These are phyloP conservation scores for Aspergillus ostianus DNA, from an alignment of 495 filamentous ascomycete genomes.

Conservation along the genomic window DNA sequence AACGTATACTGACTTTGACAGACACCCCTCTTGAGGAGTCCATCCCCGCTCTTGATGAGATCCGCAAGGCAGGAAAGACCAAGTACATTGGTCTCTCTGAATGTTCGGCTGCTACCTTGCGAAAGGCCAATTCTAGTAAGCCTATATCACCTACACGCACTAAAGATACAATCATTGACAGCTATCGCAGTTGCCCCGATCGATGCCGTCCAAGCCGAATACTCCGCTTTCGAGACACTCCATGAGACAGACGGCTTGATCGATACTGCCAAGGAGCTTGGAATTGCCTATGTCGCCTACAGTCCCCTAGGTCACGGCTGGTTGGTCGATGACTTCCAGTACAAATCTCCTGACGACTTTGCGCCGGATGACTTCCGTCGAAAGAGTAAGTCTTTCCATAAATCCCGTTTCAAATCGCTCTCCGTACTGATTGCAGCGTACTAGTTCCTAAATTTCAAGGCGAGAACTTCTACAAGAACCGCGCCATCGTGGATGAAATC, in stretches of 20 bases:
- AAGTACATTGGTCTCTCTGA: slow-evolving; percentile 49
- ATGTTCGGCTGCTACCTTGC: slow-evolving; percentile 43
- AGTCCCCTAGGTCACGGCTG: slow-evolving; percentile 48
- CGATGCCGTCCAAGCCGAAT: slow-evolving; percentile 51
- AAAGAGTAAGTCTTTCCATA: slow-evolving; percentile 23
- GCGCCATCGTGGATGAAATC: slow-evolving; percentile 43
- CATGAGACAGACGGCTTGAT: slow-evolving; percentile 44
- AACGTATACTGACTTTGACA: slow-evolving; percentile 11
- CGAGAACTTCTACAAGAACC: slow-evolving; percentile 51
- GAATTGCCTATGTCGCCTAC: slow-evolving; percentile 44
- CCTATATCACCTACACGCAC: too few species aligned
- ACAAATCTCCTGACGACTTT: slow-evolving; percentile 45
- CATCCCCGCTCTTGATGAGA: slow-evolving; percentile 44
- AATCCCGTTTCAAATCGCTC: background rate
- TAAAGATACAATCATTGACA: too few species aligned
- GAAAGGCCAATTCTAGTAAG: slow-evolving; percentile 44
- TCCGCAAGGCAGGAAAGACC: slow-evolving; percentile 46
- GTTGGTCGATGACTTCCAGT: slow-evolving; percentile 45
- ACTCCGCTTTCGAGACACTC: slow-evolving; percentile 50
- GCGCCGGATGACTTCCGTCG: slow-evolving; percentile 44
- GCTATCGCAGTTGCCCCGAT: slow-evolving; percentile 43
- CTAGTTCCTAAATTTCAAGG: slow-evolving; percentile 49
- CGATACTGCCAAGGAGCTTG: slow-evolving; percentile 39
- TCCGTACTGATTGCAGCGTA: background rate
- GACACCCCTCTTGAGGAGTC: slow-evolving; percentile 50